Percentiles rank a stretch among this genome's conserved stretches.
Evolutionary conservation across 164 flowering plant genomes (phyloP).

Genomic region (Kalanchoe fedtschenkoi): DNA sequence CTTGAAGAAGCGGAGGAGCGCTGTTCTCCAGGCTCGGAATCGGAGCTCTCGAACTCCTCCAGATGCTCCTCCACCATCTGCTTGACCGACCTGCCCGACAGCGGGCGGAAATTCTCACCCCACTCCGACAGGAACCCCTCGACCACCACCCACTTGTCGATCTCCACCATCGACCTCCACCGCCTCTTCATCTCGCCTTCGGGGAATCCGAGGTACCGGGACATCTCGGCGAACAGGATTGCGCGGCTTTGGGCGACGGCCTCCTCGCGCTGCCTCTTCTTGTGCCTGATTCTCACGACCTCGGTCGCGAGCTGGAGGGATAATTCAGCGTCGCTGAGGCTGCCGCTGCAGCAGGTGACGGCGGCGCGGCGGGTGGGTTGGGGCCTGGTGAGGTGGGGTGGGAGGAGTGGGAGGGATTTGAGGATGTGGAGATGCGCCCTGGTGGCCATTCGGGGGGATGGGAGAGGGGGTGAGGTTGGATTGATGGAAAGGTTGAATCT

Average conservation of each 20-base stretch:
- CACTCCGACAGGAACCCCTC: constrained; percentile 59
- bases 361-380: constrained; percentile 14
- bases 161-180: constrained; percentile 50
- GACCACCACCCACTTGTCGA: constrained; percentile 40
- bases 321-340: constrained; percentile 32
- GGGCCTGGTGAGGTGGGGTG: constrained; percentile 1
- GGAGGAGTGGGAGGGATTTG: neutral
- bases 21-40: neutral
- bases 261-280: constrained; percentile 27
- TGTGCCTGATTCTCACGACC: constrained; percentile 27
- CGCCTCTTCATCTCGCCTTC: constrained; percentile 36
- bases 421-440: constrained; percentile 15
- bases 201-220: constrained; percentile 23
- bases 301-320: constrained; percentile 36
- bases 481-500: constrained; percentile 6
- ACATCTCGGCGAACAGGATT: constrained; percentile 44
- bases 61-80: constrained; percentile 66
- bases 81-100: constrained; percentile 55
- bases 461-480: constrained; percentile 2
- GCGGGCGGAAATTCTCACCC: constrained; percentile 62
- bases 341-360: constrained; percentile 20
- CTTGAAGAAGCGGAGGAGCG: neutral
- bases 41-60: constrained; percentile 5
- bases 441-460: constrained; percentile 21
- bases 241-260: constrained; percentile 67